These are phyloP conservation scores for Coniochaeta hoffmannii DNA, from an alignment of 2,329 filamentous ascomycete genomes.

Conservation along the genomic window DNA sequence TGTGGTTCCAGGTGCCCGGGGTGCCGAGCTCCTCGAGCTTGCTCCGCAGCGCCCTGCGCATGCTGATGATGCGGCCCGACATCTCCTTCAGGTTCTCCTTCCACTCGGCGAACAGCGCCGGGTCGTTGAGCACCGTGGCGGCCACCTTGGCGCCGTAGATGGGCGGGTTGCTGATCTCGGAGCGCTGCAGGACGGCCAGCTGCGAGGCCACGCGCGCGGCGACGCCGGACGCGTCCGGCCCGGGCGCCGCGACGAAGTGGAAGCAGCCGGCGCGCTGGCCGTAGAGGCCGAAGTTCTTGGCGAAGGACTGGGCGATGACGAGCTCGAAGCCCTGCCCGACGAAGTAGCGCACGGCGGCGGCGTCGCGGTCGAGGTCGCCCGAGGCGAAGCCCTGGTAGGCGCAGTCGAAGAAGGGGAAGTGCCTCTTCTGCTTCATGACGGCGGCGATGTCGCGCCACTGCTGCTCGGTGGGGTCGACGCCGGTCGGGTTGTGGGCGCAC, in stretches of 20 bases:
- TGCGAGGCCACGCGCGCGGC: conserved; percentile 72
- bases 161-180: conserved; percentile 95
- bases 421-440: conserved; percentile 67
- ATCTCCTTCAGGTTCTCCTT: conserved; percentile 86
- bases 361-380: conserved; percentile 76
- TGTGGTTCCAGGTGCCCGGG: conserved; percentile 91
- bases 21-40: conserved; percentile 82
- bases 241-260: conserved; percentile 78
- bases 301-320: conserved; percentile 85
- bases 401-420: conserved; percentile 97
- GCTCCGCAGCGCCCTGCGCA: conserved; percentile 70
- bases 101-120: conserved; percentile 79
- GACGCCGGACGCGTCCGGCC: conserved; percentile 52
- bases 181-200: conserved; percentile 88
- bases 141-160: conserved; percentile 91
- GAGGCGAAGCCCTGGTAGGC: conserved; percentile 98
- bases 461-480: conserved; percentile 85
- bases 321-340: conserved; percentile 86
- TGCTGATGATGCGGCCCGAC: conserved; percentile 89
- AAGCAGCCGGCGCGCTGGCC: conserved; percentile 94
- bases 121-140: conserved; percentile 75
- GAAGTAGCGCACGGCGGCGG: conserved; percentile 91
- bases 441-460: conserved; percentile 90
- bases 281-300: conserved; percentile 97
- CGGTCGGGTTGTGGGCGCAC: conserved; percentile 97